Evolutionary conservation across 1,139 yeast species (phyloP).

Genomic region (Geotrichum candidum): DNA sequence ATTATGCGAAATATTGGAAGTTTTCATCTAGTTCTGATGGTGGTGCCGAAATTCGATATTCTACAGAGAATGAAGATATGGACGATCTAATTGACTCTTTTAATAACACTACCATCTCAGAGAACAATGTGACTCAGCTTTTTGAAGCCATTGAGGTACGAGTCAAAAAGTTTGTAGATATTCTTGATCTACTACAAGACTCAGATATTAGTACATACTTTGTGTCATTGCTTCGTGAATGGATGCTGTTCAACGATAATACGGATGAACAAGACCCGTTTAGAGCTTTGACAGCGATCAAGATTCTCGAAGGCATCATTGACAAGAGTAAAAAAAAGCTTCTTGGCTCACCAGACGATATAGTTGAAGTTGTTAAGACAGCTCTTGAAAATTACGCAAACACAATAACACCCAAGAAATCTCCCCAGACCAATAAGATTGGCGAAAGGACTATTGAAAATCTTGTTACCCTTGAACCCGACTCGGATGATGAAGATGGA

Average conservation of each 20-base stretch:
- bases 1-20: constrained; percentile 11
- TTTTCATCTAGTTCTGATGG: constrained; percentile 8
- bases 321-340: constrained; percentile 55
- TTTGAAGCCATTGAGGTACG: constrained; percentile 49
- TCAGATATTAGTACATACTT: constrained; percentile 47
- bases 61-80: neutral
- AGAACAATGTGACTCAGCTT: constrained; percentile 15
- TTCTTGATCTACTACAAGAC: constrained; percentile 48
- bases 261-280: constrained; percentile 47
- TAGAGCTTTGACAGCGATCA: constrained; percentile 52
- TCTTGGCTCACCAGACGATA: constrained; percentile 56
- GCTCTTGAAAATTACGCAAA: constrained; percentile 36
- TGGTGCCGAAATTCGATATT: constrained; percentile 10
- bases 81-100: constrained; percentile 10
- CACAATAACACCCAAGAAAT: neutral
- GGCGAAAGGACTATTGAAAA: constrained; percentile 9
- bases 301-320: constrained; percentile 59
- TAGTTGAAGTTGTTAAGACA: constrained; percentile 50
- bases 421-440: neutral
- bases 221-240: constrained; percentile 48
- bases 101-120: neutral
- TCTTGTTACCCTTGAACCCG: constrained; percentile 14
- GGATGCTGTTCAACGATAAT: constrained; percentile 30
- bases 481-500: constrained; percentile 27
- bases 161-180: constrained; percentile 42